Evolutionary conservation across 2,329 filamentous ascomycete genomes (phyloP).

Genomic region (Pseudogymnoascus sp.): DNA sequence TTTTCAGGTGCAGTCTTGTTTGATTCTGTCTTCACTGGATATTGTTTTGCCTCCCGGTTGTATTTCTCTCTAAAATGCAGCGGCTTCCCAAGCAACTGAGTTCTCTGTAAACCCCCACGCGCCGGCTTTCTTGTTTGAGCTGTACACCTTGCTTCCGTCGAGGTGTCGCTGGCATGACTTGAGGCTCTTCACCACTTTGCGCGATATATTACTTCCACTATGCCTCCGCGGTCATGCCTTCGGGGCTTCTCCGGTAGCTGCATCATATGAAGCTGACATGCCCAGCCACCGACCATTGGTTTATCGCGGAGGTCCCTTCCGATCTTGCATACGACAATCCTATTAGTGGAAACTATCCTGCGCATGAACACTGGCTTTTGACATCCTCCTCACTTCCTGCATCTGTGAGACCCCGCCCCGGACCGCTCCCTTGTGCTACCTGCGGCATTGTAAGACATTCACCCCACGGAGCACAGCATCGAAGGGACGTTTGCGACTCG

Average conservation of each 20-base stretch:
- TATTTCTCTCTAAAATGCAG: neutral
- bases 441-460: neutral
- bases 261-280: neutral
- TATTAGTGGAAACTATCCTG: neutral
- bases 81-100: neutral
- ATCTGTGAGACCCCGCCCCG: neutral
- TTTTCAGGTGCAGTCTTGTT: neutral
- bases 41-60: neutral
- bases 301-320: neutral
- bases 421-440: conserved; percentile 1
- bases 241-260: neutral
- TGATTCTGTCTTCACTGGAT: neutral
- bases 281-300: neutral
- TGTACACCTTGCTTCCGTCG: neutral
- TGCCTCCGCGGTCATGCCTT: neutral
- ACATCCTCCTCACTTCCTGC: neutral
- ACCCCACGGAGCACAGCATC: neutral
- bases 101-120: neutral
- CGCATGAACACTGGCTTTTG: neutral
- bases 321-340: neutral
- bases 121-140: neutral
- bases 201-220: neutral
- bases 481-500: neutral
- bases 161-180: neutral
- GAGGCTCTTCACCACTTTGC: neutral